Base-by-base conservation (phyloP, 495 filamentous ascomycete genomes). In the Xylaria nigripes region DNA sequence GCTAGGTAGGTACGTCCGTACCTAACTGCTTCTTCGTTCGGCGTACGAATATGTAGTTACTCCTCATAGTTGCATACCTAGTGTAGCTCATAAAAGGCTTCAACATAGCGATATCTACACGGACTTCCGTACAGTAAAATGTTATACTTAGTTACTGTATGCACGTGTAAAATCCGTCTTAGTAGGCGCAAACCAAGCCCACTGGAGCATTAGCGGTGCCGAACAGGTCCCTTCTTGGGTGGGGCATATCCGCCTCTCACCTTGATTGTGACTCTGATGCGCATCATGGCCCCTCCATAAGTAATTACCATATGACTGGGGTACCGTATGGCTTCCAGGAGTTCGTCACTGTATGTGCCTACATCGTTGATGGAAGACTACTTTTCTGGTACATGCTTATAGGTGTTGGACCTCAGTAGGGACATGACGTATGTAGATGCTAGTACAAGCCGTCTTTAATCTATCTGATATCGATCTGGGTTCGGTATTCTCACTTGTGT, bases 181-280 rank as follows among this genome's bases (percentile, higher is more conserved):
- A 36, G 32, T 36, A 5, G 41, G 21, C 6, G 2, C 1, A 19
- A 6, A 25, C 52, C 50, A 55, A 24, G 16, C 53, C 45, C 27
- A 15, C 3, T 38, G 6, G 16, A 19, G 45, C 4, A 41, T 29
- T 42, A 48, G 45, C 32, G 12, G 15, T 41, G 3, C 44, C 19
- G 3, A 40, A 40, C n/a, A 40, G 36, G 36, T 40, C 9, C 36
- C 36, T 40, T 18, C 2, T 25, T 6, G 15, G 18, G 53, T 43
- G 45, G 53, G 53, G 53, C n/a, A 43, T 21, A 55, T 55, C 53
- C 53, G 53, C 38, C 43, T 24, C 22, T 48, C 45, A 34, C 52
- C 25, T 22, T 30, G 21, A 12, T 34, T 48, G 32, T 12, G 9
- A 29, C n/a, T 10, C 19, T 38, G 43, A 41, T 22, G 43, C 43